Conservation (phyloP, 2,329 filamentous ascomycete species). For the Phialemoniopsis sp. region DNA sequence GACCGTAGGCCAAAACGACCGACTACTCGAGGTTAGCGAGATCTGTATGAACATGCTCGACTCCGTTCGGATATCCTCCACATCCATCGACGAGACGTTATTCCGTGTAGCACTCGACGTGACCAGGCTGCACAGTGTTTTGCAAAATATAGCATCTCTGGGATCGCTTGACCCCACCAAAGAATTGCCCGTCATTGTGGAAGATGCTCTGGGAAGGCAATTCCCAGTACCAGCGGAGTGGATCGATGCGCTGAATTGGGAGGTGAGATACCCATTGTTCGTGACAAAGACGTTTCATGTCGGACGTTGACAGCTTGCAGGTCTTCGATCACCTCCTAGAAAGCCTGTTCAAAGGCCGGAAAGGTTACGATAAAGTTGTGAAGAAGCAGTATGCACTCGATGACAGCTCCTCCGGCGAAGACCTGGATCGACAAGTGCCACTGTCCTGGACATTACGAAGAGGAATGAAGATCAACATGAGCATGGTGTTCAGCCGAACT, state of each 20-base stretch:
- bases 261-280: no score
- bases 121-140: no score
- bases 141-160: background rate
- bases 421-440: background rate
- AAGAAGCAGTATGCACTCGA: background rate
- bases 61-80: no score
- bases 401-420: background rate
- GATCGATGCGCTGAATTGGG: background rate
- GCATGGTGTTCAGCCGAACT: background rate
- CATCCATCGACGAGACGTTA: no score
- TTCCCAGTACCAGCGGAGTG: background rate
- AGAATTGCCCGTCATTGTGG: background rate
- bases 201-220: background rate
- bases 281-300: no score
- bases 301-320: background rate
- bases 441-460: background rate
- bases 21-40: no score
- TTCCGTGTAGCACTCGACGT: no score
- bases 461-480: slow-evolving; percentile 1
- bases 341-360: background rate
- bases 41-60: no score
- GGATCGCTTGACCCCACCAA: background rate
- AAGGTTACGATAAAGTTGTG: background rate
- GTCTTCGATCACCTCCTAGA: background rate
- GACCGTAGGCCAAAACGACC: no score